Evolutionary conservation across 2,329 filamentous ascomycete genomes (phyloP), one percentile per base, ranked within the genome.

Genomic region (Pseudogymnoascus sp.): DNA sequence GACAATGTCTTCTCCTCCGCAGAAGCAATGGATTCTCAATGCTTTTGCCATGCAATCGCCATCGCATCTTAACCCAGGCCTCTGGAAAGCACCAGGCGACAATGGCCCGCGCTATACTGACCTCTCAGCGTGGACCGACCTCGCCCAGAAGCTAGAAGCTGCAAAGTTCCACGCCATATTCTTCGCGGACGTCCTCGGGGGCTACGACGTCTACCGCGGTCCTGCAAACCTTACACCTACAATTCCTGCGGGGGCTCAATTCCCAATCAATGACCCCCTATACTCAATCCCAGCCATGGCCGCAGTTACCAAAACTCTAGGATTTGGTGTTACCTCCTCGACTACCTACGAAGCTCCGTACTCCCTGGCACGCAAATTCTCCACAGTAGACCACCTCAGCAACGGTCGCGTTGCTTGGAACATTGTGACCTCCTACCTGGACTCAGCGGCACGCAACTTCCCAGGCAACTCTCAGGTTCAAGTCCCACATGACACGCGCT

Each of bases 321-420:
- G 81, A 0, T 89, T 89, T 64, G 86, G 86, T 0, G 83, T 89
- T 1, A 89, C 87, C 0, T 80, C 86, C 0, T 82, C 82, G 1
- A 88, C 86, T 0, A 87, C 84, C 0, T 89, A 89, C 64, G 86
- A 89, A 70, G 81, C 84, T 69, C 86, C 86, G 0, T 88, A 87
- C 67, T 82, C 87, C 67, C 74, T 88, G 9, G 86, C 86, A 0
- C 72, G 86, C n/a, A 74, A 85, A 18, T 71, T 88, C 7, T 83
- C 81, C 5, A 88, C 86, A 0, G 76, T 87, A 0, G 86, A 88
- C 67, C 87, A 89, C 70, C 73, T 88, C 9, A 82, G 82, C 1
- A 82, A 82, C 45, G 85, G 86, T n/a, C 77, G 86, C 73, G 60
- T 70, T 0, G 68, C 65, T 12, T 71, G 68, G 62, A 71, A 83